These are phyloP conservation scores for Phytophthora macrochlamydospora DNA, from an alignment of 352 stramenopile genomes.

Conservation along the genomic window DNA sequence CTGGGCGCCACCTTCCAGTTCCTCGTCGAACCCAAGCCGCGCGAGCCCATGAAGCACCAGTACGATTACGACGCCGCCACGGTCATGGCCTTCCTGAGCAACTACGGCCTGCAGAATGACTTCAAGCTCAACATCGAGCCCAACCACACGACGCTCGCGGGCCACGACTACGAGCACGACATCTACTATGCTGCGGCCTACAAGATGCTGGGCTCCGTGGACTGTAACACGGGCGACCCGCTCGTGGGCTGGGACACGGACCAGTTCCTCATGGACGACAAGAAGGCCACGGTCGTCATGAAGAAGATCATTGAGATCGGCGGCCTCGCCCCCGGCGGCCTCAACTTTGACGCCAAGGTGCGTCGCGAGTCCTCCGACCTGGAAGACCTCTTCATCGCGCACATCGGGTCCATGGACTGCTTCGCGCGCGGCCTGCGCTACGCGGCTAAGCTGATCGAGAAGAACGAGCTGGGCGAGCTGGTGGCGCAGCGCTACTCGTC, in stretches of 20 bases:
- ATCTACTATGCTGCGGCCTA: constrained; percentile 75
- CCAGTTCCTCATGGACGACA: constrained; percentile 85
- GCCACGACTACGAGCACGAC: constrained; percentile 87
- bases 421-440: constrained; percentile 78
- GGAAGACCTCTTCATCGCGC: constrained; percentile 84
- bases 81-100: constrained; percentile 82
- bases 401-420: constrained; percentile 88
- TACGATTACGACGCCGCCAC: constrained; percentile 91
- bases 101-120: constrained; percentile 75
- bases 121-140: constrained; percentile 92
- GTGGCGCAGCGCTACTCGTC: constrained; percentile 70
- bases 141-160: constrained; percentile 88
- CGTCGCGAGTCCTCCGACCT: constrained; percentile 80
- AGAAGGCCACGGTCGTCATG: constrained; percentile 80
- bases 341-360: constrained; percentile 91
- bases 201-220: constrained; percentile 83
- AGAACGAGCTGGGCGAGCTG: constrained; percentile 57
- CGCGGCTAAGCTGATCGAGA: constrained; percentile 65
- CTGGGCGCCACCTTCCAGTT: constrained; percentile 78
- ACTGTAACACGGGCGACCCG: constrained; percentile 82
- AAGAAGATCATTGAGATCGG: constrained; percentile 75
- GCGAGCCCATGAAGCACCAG: constrained; percentile 89
- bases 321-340: constrained; percentile 66
- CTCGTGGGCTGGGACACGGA: constrained; percentile 75
- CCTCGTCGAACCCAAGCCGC: constrained; percentile 86